Conservation (phyloP, 352 stramenopile species). For the Poterioochromonas sp. region DNA sequence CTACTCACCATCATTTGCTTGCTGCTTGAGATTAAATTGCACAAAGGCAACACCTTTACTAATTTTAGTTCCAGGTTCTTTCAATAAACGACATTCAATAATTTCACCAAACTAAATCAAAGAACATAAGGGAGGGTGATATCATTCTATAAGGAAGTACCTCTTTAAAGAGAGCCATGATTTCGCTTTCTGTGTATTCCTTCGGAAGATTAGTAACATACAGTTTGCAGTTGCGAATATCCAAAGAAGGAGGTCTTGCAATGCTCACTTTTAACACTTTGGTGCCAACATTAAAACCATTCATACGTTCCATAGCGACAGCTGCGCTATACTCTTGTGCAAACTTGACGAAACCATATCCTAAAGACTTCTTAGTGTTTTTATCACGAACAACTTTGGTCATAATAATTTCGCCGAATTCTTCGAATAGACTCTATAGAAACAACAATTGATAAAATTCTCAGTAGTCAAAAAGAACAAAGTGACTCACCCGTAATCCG, state of each 20-base stretch:
- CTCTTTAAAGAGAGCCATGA: conserved; percentile 5
- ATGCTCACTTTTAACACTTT: conserved; percentile 30
- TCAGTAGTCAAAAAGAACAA: neutral
- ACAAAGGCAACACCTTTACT: conserved; percentile 18
- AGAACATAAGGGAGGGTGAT: neutral
- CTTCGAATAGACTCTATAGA: conserved; percentile 8
- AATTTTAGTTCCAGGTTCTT: neutral
- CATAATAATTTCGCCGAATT: conserved; percentile 1
- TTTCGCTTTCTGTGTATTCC: neutral
- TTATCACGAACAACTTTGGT: conserved; percentile 22
- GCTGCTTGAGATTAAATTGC: conserved; percentile 13
- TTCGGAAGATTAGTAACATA: conserved; percentile 5
- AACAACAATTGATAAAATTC: neutral
- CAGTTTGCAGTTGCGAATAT: conserved; percentile 17
- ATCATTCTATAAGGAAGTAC: too few species aligned
- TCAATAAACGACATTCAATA: conserved; percentile 30
- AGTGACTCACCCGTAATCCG: neutral
- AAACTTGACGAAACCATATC: conserved; percentile 31
- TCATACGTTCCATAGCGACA: neutral
- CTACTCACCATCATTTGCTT: conserved; percentile 5
- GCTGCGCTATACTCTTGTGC: neutral
- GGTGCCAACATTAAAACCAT: neutral
- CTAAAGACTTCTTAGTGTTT: neutral
- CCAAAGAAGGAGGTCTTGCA: conserved; percentile 5
- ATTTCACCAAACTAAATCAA: conserved; percentile 28